phyloP scores from a whole-genome alignment of 176 grass and related monocot genomes.

The Oryza longistaminata region DNA sequence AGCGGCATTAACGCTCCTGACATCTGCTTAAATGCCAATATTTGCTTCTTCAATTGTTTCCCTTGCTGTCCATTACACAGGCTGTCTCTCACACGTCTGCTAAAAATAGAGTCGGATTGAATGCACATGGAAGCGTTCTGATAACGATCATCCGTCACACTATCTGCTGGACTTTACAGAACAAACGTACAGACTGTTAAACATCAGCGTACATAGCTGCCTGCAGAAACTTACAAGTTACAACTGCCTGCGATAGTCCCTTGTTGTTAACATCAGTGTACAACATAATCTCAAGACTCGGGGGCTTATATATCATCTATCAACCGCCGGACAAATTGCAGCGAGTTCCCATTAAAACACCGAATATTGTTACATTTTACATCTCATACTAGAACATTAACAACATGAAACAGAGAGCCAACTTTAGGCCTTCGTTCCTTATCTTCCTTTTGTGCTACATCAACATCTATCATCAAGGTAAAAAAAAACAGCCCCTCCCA shows the following conservation, averaged over 20 bases:
- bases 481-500: conserved; percentile 1
- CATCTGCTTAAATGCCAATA: background rate
- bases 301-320: background rate
- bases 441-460: conserved; percentile 23
- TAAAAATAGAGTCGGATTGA: too few species aligned
- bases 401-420: conserved; percentile 14
- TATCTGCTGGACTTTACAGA: too few species aligned
- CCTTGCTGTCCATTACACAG: background rate
- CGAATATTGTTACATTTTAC: conserved; percentile 6
- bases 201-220: too few species aligned
- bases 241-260: too few species aligned
- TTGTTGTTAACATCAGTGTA: background rate
- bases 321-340: background rate
- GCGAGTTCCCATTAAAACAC: background rate
- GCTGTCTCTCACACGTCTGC: too few species aligned
- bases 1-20: too few species aligned
- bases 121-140: too few species aligned
- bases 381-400: conserved; percentile 12
- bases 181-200: too few species aligned
- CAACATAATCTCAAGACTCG: too few species aligned
- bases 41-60: background rate
- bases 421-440: conserved; percentile 33
- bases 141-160: too few species aligned
- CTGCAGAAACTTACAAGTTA: too few species aligned
- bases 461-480: conserved; percentile 42